Conservation (phyloP, 441 rosid species). For the Brassica hybrid region DNA sequence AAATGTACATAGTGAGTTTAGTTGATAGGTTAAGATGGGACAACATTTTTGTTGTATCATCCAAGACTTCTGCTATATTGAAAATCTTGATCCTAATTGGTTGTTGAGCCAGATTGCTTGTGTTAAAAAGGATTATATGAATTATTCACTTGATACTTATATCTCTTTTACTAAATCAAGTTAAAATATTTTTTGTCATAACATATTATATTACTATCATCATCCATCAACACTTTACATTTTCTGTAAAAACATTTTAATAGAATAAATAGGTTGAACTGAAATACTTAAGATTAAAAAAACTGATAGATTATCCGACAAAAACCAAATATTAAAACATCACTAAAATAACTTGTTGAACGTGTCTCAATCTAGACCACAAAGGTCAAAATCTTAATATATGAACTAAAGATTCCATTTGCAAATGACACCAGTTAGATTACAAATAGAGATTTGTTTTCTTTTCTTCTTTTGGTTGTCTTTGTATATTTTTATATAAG, state of each 20-base stretch:
- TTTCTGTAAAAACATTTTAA: too few species aligned
- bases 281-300: too few species aligned
- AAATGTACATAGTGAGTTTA: background rate
- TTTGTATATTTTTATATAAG: background rate
- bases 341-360: background rate
- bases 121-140: background rate
- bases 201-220: background rate
- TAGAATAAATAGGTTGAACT: too few species aligned
- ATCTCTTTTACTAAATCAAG: background rate
- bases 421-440: slow-evolving; percentile 21
- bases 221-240: background rate
- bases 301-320: background rate
- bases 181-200: background rate
- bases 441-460: background rate
- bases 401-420: slow-evolving; percentile 31
- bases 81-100: background rate
- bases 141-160: background rate
- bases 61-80: background rate
- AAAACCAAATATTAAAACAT: background rate
- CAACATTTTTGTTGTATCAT: background rate
- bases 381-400: slow-evolving; percentile 14
- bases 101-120: background rate
- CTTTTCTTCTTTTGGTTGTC: background rate
- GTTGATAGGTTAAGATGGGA: background rate
- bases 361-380: slow-evolving; percentile 21